These are phyloP conservation scores for Monilinia vaccinii-corymbosi DNA, from an alignment of 2,329 filamentous ascomycete species.

Conservation along the genomic window DNA sequence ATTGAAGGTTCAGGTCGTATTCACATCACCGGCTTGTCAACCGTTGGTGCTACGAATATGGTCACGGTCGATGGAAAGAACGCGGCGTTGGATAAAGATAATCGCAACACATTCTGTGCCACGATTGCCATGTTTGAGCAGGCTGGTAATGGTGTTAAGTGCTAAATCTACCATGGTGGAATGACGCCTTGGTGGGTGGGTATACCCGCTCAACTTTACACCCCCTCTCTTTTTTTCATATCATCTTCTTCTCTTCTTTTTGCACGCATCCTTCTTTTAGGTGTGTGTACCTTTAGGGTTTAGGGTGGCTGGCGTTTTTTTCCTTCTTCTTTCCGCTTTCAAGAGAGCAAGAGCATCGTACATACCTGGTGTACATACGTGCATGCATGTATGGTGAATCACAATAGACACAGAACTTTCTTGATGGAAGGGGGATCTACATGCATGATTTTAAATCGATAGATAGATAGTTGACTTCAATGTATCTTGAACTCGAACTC, in stretches of 20 bases:
- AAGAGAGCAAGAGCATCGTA: not conserved
- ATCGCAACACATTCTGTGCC: slow-evolving; percentile 57
- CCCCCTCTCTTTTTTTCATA: not conserved
- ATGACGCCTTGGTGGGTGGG: not conserved
- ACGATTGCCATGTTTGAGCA: slow-evolving; percentile 44
- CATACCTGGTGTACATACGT: not conserved
- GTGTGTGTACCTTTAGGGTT: not conserved
- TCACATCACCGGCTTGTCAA: slow-evolving; percentile 60
- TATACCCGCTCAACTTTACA: not conserved
- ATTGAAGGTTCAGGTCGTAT: slow-evolving; percentile 54
- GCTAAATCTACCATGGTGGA: not conserved
- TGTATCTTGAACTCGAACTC: too few relatives aligned
- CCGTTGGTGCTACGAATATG: slow-evolving; percentile 69
- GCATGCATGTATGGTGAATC: not conserved
- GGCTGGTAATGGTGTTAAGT: slow-evolving; percentile 3
- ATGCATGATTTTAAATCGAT: not conserved
- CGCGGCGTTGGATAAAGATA: slow-evolving; percentile 47
- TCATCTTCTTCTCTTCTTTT: not conserved
- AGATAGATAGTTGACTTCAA: not conserved
- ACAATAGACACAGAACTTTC: not conserved
- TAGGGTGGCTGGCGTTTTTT: not conserved
- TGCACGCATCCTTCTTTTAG: not conserved
- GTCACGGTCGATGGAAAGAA: slow-evolving; percentile 50
- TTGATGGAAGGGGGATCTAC: not conserved
- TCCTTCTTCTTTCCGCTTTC: not conserved